Evolutionary conservation across 1,284 basidiomycete species (phyloP), one percentile per base, ranked within the genome.

Genomic region (Cryptococcus sp.): DNA sequence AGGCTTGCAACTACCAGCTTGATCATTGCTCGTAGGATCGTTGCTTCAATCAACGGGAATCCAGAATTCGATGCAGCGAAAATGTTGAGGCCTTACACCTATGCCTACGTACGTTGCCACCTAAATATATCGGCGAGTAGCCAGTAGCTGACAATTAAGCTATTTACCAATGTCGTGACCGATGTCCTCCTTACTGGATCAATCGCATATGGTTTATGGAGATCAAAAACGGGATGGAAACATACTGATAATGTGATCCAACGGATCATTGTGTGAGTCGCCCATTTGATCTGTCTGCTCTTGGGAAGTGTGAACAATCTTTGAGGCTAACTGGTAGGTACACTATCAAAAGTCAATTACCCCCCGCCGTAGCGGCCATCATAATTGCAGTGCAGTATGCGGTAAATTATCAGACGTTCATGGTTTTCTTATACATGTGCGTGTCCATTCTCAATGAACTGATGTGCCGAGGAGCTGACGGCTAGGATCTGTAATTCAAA

Each of bases 161-260:
- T 45, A 28, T 45, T 21, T 34, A 41, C 46, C 14, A 53, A 40
- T 14, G 49, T 58, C 44, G 48, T 47, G 3, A 41, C 46, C 21
- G 57, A 59, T 44, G 18, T 52, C 21, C 3, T 56, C 16, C 53
- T 59, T 23, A 56, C 54, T 1, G n/a, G 24, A 4, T 28, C 45
- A 18, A 52, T 63, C 32, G 52, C 55, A 9, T 61, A 52, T 50
- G 64, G 64, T 24, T 53, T 66, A 9, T 49, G 50, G 39, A 51
- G 45, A 41, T 55, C 58, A 19, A 58, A 60, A 18, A 64, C 63
- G 4, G 60, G 59, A 7, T 64, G 63, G 63, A 55, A 56, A n/a
- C 49, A 60, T 41, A 66, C 64, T 10, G 62, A 63, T 25, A 46
- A 46, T 2, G 41, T 65, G 3, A 57, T 65, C 40, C 57, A 55